Evolutionary conservation across 192 early-diverging fungal species (phyloP), one percentile per base, ranked within the genome.

Genomic region (Chytriomyces confervae): DNA sequence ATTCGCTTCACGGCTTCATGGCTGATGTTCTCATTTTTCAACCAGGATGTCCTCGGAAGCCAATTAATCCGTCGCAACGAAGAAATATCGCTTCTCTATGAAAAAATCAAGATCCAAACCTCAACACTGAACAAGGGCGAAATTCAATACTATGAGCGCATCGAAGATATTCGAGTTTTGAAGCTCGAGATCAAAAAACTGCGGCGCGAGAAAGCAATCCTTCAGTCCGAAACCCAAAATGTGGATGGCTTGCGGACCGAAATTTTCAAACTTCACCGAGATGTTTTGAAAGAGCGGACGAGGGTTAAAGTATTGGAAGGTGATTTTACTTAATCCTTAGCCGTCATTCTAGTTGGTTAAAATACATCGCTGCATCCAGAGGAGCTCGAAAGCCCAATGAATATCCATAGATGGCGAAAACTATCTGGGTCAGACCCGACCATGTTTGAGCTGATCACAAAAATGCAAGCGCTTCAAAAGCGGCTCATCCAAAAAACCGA

Each of bases 71-170:
- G 86, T 50, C 79, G 86, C 13, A 87, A 89, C 70, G 88, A 89
- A 62, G 88, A 89, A 71, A 83, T 90, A 57, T 80, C 86, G 24
- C 77, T 90, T 9, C 77, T 90, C 0, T 89, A 90, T 67, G 89
- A 90, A 73, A 90, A 90, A 62, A 84, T 90, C 78, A 88, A 86
- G 66, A 88, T 90, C 66, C 89, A 90, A 66, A 85, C 82, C 0
- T 87, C 86, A 9, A 88, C 87, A 5, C 77, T 90, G n/a, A 87
- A 89, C 78, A 87, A 89, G 69, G 89, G 89, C 29, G 89, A 90
- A 75, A 80, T 86, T 23, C 87, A 89, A 70, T 90, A 89, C 77
- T 75, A 85, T 20, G 89, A 90, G 72, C 71, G 89, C 50, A 78
- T 89, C 51, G 87, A 89, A 75, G 89, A 90, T 73, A 89, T 90